phyloP scores from a whole-genome alignment of 805 yeast genomes.

The Starmerella tilneyi region DNA sequence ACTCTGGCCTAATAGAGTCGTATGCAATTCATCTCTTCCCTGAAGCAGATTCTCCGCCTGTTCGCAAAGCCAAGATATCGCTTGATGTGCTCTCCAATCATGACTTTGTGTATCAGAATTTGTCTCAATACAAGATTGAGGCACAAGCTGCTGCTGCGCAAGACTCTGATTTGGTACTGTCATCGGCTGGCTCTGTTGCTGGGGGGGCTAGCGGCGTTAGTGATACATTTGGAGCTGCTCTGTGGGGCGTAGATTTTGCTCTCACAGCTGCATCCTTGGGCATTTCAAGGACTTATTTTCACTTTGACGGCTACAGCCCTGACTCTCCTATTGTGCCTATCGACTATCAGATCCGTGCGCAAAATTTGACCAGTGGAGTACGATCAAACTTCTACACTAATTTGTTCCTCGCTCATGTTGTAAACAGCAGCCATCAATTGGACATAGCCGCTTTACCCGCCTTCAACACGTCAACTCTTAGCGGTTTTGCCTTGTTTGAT shows the following conservation, averaged over 20 bases:
- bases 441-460: not conserved
- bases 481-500: not conserved
- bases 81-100: not conserved
- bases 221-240: slow-evolving; percentile 1
- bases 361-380: not conserved
- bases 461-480: not conserved
- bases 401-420: not conserved
- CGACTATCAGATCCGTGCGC: not conserved
- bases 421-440: not conserved
- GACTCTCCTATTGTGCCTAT: not conserved
- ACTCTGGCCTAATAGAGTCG: not conserved
- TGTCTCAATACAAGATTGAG: not conserved
- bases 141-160: not conserved
- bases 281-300: not conserved
- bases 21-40: slow-evolving; percentile 1
- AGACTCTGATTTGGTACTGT: not conserved
- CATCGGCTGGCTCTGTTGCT: not conserved
- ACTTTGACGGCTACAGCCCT: not conserved
- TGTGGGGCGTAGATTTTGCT: slow-evolving; percentile 1
- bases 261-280: slow-evolving; percentile 1
- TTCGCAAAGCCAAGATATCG: not conserved
- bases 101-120: not conserved
- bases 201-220: slow-evolving; percentile 3
- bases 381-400: not conserved
- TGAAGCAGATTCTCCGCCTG: not conserved